Percentiles rank a stretch among this genome's conserved stretches.
Evolutionary conservation across 257 asterid genomes (phyloP).

Genomic region (Buddleja alternifolia): DNA sequence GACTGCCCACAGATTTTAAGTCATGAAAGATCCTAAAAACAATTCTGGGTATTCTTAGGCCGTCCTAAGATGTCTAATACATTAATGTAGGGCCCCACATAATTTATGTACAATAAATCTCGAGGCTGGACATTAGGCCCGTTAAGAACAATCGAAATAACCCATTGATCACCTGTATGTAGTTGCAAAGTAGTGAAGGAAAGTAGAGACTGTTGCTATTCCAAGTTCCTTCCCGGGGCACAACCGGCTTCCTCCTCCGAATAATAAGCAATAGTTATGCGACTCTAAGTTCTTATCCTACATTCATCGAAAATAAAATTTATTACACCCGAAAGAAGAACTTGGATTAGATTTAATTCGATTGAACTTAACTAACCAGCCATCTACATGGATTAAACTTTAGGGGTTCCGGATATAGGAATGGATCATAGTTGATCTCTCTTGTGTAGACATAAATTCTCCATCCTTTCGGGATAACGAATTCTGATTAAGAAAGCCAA

Average conservation of each 20-base stretch:
- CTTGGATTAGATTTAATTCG: neutral
- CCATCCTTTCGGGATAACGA: slow-evolving; percentile 78
- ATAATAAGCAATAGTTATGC: slow-evolving; percentile 48
- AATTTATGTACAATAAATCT: no score
- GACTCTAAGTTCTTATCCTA: slow-evolving; percentile 59
- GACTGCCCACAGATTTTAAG: no score
- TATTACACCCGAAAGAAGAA: neutral
- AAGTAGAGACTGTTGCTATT: slow-evolving; percentile 46
- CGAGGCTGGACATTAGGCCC: no score
- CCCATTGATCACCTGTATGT: slow-evolving; percentile 47
- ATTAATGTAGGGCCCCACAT: no score
- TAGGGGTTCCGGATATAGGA: slow-evolving; percentile 62
- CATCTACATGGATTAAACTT: slow-evolving; percentile 93
- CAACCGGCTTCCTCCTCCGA: slow-evolving; percentile 65
- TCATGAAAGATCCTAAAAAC: no score
- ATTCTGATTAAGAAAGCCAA: slow-evolving; percentile 43
- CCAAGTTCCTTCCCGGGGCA: slow-evolving; percentile 88
- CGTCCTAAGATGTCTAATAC: no score
- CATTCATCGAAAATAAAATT: neutral
- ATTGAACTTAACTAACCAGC: slow-evolving; percentile 50
- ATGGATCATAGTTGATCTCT: slow-evolving; percentile 79
- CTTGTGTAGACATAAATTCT: slow-evolving; percentile 70
- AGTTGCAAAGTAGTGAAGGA: slow-evolving; percentile 73
- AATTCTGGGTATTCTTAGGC: no score
- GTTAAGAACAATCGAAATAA: neutral